Evolutionary conservation across 2,329 filamentous ascomycete species (phyloP).

Genomic region (Colletotrichum sp.): DNA sequence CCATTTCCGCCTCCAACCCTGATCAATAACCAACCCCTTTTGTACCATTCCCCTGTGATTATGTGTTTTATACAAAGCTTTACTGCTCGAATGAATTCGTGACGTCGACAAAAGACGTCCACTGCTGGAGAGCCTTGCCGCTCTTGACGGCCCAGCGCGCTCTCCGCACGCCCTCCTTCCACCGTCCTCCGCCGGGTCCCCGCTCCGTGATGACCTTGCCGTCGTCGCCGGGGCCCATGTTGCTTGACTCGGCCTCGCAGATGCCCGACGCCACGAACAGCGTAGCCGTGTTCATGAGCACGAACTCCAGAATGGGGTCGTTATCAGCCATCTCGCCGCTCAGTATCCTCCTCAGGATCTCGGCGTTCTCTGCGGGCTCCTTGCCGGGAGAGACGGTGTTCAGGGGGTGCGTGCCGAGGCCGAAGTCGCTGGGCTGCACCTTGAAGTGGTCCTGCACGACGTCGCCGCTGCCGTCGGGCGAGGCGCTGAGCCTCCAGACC

Average conservation of each 20-base stretch:
- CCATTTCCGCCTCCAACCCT: neutral
- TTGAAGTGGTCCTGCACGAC: conserved; percentile 77
- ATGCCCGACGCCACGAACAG: conserved; percentile 85
- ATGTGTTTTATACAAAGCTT: neutral
- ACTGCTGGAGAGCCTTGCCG: conserved; percentile 83
- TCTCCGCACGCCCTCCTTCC: conserved; percentile 92
- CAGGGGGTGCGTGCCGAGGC: conserved; percentile 76
- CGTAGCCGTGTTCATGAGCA: conserved; percentile 91
- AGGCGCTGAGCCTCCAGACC: conserved; percentile 77
- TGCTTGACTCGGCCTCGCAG: conserved; percentile 81
- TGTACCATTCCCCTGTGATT: neutral
- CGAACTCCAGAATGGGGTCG: conserved; percentile 89
- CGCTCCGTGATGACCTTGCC: conserved; percentile 81
- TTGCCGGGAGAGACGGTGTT: conserved; percentile 83
- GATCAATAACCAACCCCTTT: neutral
- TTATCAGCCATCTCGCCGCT: conserved; percentile 74
- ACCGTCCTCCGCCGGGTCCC: conserved; percentile 84
- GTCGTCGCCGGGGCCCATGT: conserved; percentile 82
- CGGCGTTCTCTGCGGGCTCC: conserved; percentile 85
- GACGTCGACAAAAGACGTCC: conserved; percentile 82
- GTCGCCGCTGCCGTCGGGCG: conserved; percentile 36
- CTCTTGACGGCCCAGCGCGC: conserved; percentile 89
- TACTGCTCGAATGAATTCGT: conserved; percentile 62
- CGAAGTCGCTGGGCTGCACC: conserved; percentile 86
- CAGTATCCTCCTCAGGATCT: conserved; percentile 80